Evolutionary conservation across 352 stramenopile genomes (phyloP), one percentile per base, ranked within the genome.

Genomic region (Sclerospora graminicola): DNA sequence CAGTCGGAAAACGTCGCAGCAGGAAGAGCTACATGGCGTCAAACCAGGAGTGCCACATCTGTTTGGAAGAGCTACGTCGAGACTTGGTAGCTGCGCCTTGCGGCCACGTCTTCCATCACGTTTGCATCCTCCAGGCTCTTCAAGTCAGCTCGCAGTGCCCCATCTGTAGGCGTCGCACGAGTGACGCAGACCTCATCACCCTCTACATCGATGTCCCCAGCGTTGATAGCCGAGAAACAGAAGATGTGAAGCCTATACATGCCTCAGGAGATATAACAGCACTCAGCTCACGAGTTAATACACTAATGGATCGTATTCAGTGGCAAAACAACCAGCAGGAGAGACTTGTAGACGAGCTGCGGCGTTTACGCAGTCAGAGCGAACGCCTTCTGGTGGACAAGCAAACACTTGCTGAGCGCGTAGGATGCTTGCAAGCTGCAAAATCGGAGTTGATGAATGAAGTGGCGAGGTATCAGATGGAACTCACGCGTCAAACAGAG

Each of bases 271-370:
- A 82, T 26, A 59, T 61, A 15, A 50, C 46, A 16, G 60, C 59
- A 24, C 64, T 89, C 8, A 79, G 66, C 15, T 53, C 60, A 16
- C 69, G 77, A 11, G 55, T 89, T 26, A 66, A 66, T 28, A 45
- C 63, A 38, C 69, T 89, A 4, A 68, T 86, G 45, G 71, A 89
- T 38, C 69, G 69, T 8, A 49, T 89, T 34, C 72, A 85, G 45
- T 84, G 72, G 69, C 74, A 89, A 52, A 87, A 87, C 48, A 77
- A 76, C 44, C 77, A 87, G 45, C 60, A 81, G 52, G 69, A 89
- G 20, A 35, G 66, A 47, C 49, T 84, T 19, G 41, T 73, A 10
- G 54, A 50, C 39, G 73, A 89, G 47, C 57, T 82, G 20, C 71
- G 77, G 47, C 63, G 70, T 33, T 40, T 80, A 33, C 74, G 72